A percentile compares a stretch with the other conserved stretches of the same genome.
These are phyloP conservation scores for Tremellales sp. DNA, from an alignment of 1,284 basidiomycete genomes.

Conservation along the genomic window DNA sequence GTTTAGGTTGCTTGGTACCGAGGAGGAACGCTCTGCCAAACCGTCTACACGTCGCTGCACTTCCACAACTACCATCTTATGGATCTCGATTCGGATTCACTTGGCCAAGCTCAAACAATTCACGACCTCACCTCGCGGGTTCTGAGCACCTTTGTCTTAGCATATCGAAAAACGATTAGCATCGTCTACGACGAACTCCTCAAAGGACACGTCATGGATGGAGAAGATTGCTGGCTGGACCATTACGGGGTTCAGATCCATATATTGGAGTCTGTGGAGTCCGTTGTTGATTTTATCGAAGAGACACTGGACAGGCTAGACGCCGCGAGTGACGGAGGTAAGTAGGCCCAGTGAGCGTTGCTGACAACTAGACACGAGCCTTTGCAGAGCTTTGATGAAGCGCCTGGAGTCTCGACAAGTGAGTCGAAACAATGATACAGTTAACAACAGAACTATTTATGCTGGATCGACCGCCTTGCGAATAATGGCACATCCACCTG, in stretches of 20 bases:
- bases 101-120: conserved; percentile 47
- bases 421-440: conserved; percentile 9
- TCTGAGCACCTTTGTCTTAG: conserved; percentile 66
- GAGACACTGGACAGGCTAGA: conserved; percentile 58
- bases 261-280: conserved; percentile 62
- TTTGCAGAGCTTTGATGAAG: conserved; percentile 8
- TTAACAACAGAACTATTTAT: too few relatives aligned
- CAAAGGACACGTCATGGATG: conserved; percentile 70
- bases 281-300: conserved; percentile 60
- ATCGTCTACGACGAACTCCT: conserved; percentile 73
- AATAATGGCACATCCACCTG: too few relatives aligned
- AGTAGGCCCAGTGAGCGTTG: not conserved
- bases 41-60: conserved; percentile 76
- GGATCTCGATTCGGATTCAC: conserved; percentile 1
- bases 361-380: not conserved
- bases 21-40: conserved; percentile 78
- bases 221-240: conserved; percentile 83
- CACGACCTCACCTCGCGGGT: conserved; percentile 64
- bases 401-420: conserved; percentile 12
- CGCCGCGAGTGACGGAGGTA: conserved; percentile 3
- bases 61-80: conserved; percentile 56
- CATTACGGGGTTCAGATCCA: conserved; percentile 76
- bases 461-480: too few relatives aligned
- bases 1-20: conserved; percentile 78
- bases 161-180: conserved; percentile 76